A percentile compares a stretch with the other conserved stretches of the same genome.
Evolutionary conservation across 2,329 filamentous ascomycete species (phyloP).

Genomic region (Exophiala sp.): DNA sequence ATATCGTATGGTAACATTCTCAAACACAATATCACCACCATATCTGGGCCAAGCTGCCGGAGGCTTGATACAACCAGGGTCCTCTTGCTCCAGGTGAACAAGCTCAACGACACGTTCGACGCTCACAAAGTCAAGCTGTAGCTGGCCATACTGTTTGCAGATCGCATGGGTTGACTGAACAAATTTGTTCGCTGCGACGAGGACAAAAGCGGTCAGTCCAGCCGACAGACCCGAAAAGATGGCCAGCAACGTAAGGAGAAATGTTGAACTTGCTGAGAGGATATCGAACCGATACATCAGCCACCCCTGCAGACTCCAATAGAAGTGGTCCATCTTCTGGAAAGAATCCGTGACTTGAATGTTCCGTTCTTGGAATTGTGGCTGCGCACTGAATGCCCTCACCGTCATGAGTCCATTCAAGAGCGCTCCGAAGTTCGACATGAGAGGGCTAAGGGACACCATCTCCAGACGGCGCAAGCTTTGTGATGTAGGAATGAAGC

Average conservation of each 20-base stretch:
- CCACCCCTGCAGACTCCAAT: conserved; percentile 85
- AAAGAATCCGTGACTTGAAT: conserved; percentile 79
- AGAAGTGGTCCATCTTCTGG: conserved; percentile 94
- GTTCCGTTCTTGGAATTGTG: conserved; percentile 72
- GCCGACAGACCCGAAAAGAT: conserved; percentile 68
- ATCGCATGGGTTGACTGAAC: conserved; percentile 65
- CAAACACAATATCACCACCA: conserved; percentile 66
- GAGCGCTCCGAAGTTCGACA: conserved; percentile 87
- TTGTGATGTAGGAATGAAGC: conserved; percentile 76
- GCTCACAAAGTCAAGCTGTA: conserved; percentile 88
- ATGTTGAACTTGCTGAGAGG: conserved; percentile 66
- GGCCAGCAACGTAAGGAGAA: conserved; percentile 66
- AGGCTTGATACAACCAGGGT: conserved; percentile 59
- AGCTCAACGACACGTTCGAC: conserved; percentile 82
- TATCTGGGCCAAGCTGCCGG: conserved; percentile 72
- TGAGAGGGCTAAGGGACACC: conserved; percentile 79
- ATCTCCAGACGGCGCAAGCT: conserved; percentile 79
- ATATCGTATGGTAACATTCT: conserved; percentile 72
- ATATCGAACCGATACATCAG: conserved; percentile 71
- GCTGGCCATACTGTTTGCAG: conserved; percentile 72
- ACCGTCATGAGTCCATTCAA: conserved; percentile 82
- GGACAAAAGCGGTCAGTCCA: conserved; percentile 75
- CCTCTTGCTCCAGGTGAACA: conserved; percentile 70
- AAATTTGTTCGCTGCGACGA: conserved; percentile 61
- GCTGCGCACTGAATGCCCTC: conserved; percentile 71